phyloP scores from a whole-genome alignment of 169 alveolate species.

The Cystoisospora suis region DNA sequence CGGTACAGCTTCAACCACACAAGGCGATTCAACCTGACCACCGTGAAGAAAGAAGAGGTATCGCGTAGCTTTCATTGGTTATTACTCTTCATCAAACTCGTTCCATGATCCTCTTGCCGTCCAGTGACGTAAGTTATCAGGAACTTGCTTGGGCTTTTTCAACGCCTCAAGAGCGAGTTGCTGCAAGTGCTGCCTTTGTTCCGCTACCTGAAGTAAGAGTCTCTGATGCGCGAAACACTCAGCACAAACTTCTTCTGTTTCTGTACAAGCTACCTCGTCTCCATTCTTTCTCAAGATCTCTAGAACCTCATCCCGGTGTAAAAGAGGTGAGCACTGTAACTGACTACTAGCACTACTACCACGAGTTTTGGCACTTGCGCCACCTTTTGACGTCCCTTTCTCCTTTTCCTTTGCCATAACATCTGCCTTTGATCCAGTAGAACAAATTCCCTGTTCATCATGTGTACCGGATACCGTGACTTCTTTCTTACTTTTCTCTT shows the following conservation, averaged over 20 bases:
- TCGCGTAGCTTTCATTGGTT: too few species aligned
- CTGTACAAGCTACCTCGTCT: background rate
- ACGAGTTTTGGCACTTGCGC: background rate
- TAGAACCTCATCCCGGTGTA: background rate
- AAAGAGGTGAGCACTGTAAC: background rate
- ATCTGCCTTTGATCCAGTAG: background rate
- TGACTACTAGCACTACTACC: too few species aligned
- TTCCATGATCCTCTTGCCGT: conserved; percentile 19
- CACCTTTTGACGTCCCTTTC: background rate
- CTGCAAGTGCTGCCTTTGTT: conserved; percentile 47
- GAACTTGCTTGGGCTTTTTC: conserved; percentile 35
- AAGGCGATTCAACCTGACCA: too few species aligned
- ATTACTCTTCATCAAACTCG: too few species aligned
- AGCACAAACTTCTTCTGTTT: conserved; percentile 39
- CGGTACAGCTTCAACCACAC: too few species aligned
- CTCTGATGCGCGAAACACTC: conserved; percentile 26
- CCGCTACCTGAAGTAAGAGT: conserved; percentile 38
- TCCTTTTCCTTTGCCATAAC: background rate
- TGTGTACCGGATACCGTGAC: too few species aligned
- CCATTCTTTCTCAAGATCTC: background rate
- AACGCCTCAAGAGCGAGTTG: conserved; percentile 34
- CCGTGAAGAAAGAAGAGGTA: too few species aligned
- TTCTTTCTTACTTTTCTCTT: too few species aligned
- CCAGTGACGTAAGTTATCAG: conserved; percentile 46
- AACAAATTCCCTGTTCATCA: background rate